Evolutionary conservation across 1,139 yeast species (phyloP).

Genomic region (Pichia inconspicua): DNA sequence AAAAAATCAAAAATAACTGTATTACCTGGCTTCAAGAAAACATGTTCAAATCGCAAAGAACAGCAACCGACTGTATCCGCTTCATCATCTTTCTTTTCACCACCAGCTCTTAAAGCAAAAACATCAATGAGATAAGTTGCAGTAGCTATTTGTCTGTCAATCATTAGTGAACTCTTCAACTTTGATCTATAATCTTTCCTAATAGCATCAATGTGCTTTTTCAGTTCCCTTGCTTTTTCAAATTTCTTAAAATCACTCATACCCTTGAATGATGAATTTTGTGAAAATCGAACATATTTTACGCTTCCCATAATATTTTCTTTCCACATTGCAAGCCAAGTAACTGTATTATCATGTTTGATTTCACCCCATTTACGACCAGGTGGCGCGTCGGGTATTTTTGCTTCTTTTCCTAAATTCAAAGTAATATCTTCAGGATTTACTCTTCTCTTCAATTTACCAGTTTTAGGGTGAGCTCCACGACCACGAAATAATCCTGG

Average conservation of each 20-base stretch:
- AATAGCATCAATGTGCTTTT: constrained; percentile 61
- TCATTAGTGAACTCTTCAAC: constrained; percentile 70
- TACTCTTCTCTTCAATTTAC: constrained; percentile 76
- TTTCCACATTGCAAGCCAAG: constrained; percentile 97
- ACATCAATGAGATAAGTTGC: constrained; percentile 90
- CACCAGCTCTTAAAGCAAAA: constrained; percentile 97
- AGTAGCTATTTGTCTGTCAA: constrained; percentile 85
- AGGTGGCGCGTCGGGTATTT: constrained; percentile 73
- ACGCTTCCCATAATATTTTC: constrained; percentile 80
- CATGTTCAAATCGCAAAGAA: constrained; percentile 83
- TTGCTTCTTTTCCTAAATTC: constrained; percentile 66
- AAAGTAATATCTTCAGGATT: constrained; percentile 82
- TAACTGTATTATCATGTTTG: constrained; percentile 79
- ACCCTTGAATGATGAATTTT: constrained; percentile 85
- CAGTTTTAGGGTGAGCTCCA: constrained; percentile 96
- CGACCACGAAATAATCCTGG: constrained; percentile 95
- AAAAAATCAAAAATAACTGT: constrained; percentile 86
- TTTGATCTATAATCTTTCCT: constrained; percentile 67
- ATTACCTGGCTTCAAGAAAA: constrained; percentile 78
- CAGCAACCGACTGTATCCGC: constrained; percentile 99
- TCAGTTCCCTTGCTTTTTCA: constrained; percentile 84
- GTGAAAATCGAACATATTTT: constrained; percentile 88
- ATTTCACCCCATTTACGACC: constrained; percentile 92
- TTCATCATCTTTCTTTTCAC: constrained; percentile 94
- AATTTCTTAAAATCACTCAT: constrained; percentile 85